Conservation (phyloP, 768 basidiomycete genomes). For the Leucosporidium creatinivorum region DNA sequence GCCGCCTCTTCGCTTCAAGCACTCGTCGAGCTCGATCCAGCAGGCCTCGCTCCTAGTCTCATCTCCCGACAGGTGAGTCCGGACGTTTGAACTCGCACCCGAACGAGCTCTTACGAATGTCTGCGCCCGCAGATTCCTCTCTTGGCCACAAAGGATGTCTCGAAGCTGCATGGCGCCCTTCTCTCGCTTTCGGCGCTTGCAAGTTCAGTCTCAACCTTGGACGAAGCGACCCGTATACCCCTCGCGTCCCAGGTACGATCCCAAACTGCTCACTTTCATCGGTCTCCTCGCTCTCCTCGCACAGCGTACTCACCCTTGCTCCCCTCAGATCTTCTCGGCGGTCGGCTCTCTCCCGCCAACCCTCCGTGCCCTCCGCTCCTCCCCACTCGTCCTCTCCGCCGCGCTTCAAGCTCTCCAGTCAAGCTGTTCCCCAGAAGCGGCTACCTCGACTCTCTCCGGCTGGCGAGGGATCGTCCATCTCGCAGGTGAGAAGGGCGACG, state of each 20-base stretch:
- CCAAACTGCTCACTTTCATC: conserved; percentile 43
- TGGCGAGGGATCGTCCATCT: conserved; percentile 55
- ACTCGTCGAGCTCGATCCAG: conserved; percentile 56
- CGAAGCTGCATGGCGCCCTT: conserved; percentile 75
- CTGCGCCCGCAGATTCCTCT: conserved; percentile 34
- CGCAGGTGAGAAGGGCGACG: conserved; percentile 61
- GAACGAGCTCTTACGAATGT: too few species aligned
- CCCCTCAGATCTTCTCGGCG: conserved; percentile 54
- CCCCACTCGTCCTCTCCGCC: conserved; percentile 37
- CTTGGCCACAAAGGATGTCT: conserved; percentile 59
- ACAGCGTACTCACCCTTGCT: neutral
- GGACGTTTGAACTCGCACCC: too few species aligned
- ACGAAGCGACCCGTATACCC: conserved; percentile 18
- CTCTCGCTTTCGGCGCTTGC: conserved; percentile 67
- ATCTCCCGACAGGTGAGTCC: conserved; percentile 18
- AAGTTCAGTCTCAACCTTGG: too few species aligned
- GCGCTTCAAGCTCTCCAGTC: conserved; percentile 11
- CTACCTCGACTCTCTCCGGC: conserved; percentile 49
- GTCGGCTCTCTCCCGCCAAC: neutral
- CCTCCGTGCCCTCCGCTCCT: conserved; percentile 49
- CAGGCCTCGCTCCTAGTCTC: conserved; percentile 39
- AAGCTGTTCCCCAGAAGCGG: neutral
- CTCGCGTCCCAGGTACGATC: conserved; percentile 44
- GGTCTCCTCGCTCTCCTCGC: neutral
- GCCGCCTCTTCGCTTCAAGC: conserved; percentile 66